Evolutionary conservation across 2,329 filamentous ascomycete species (phyloP), one percentile per base, ranked within the genome.

Genomic region (Cladobotryum mycophilum): DNA sequence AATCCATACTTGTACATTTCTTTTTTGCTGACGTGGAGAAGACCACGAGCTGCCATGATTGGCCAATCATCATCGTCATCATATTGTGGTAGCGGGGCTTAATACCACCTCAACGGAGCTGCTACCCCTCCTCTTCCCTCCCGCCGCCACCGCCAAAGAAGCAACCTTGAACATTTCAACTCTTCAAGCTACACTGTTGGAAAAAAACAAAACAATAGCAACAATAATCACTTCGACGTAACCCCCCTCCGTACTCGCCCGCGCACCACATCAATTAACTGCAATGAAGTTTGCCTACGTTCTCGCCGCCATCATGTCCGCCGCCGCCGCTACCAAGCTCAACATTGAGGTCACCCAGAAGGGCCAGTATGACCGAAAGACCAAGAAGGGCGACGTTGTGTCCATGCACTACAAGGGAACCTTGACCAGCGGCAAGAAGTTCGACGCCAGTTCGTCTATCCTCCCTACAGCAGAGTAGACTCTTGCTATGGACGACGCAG

Each of bases 401-500:
- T 76, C 84, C 49, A 89, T 96, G 63, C 90, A 96, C 75, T 96
- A 97, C 76, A 80, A 80, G 50, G 92, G 92, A 60, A 93, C 86
- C 1, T 80, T 96, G 33, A 78, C 82, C 55, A 81, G 83, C 57
- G 92, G 90, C 61, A 76, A 80, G 54, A 76, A 93, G 67, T 97
- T 97, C 65, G 92, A 96, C 71, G 82, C 88, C 56, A 84, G 80
- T 79, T 65, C 49, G 74, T 53, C 20, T 20, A 22, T 38, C 35
- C 49, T 41, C 45, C 48, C 20, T 52, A 55, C n/a, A 17, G 14
- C 14, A 15, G 25, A 52, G 55, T 50, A 14, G 38, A 44, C 20
- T 41, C 38, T 41, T 15, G 17, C 25, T 30, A 30, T 30, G 6
- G 25, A 30, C 25, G 25, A 30, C 9, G 25, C 9, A 30, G 2